phyloP scores from a whole-genome alignment of 2,329 filamentous ascomycete species.

The Xylaria sp. region DNA sequence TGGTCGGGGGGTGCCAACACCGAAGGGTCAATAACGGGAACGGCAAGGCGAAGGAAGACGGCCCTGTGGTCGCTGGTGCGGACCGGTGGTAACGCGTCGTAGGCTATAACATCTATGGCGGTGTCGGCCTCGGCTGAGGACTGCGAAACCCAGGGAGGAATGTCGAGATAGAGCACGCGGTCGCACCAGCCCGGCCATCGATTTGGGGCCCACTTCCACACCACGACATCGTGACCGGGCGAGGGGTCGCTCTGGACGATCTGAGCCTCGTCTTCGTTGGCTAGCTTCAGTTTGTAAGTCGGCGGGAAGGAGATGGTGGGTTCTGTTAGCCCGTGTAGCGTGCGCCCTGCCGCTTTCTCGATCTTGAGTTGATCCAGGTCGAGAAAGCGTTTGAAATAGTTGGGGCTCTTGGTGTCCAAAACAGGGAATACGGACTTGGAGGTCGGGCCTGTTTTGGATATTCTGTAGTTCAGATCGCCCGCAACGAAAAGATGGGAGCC shows the following conservation, averaged over 20 bases:
- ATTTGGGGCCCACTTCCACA: conserved; percentile 81
- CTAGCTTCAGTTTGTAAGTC: conserved; percentile 84
- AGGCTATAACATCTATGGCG: conserved; percentile 67
- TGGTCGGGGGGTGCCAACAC: conserved; percentile 53
- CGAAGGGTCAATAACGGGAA: conserved; percentile 67
- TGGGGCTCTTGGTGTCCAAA: conserved; percentile 63
- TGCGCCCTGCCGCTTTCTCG: conserved; percentile 75
- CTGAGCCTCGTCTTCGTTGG: conserved; percentile 40
- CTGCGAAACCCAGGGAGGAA: conserved; percentile 62
- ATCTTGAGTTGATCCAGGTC: conserved; percentile 80
- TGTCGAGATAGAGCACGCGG: conserved; percentile 81
- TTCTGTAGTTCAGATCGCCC: conserved; percentile 96
- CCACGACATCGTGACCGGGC: conserved; percentile 52
- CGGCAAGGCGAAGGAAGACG: conserved; percentile 76
- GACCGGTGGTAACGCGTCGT: conserved; percentile 81
- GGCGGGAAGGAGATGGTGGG: conserved; percentile 82
- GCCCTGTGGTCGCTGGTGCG: conserved; percentile 89
- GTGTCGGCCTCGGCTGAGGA: conserved; percentile 39
- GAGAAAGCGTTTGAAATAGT: conserved; percentile 76
- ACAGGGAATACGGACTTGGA: conserved; percentile 72
- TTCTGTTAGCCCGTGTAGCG: conserved; percentile 83
- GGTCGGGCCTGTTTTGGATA: conserved; percentile 72
- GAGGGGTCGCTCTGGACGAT: conserved; percentile 33
- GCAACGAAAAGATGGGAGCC: conserved; percentile 84
- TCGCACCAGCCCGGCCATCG: conserved; percentile 96